Conservation (phyloP, 2,329 filamentous ascomycete genomes). For the Sarocladium oryzae region DNA sequence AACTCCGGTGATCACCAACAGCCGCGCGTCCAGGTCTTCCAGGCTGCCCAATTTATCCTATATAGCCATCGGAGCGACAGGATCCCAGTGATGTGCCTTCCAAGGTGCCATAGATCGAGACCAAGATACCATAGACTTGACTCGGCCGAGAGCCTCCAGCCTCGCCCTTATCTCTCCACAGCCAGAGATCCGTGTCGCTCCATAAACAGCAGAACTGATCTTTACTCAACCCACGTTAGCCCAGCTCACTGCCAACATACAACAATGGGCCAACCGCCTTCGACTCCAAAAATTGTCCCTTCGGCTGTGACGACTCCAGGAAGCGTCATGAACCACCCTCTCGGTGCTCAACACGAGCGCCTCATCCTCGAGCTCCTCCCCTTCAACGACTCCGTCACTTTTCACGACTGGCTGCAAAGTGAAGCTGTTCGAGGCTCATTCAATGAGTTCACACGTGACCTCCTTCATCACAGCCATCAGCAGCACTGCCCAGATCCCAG, state of each 20-base stretch:
- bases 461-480: constrained; percentile 17
- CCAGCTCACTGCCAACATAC: background rate
- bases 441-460: constrained; percentile 30
- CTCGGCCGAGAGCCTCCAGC: background rate
- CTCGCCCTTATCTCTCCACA: background rate
- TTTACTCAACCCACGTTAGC: too few species aligned
- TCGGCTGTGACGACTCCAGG: background rate
- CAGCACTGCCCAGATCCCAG: constrained; percentile 21
- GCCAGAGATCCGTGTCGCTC: background rate
- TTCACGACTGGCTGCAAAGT: constrained; percentile 29
- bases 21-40: background rate
- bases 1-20: background rate
- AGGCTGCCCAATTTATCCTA: background rate
- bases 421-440: constrained; percentile 27
- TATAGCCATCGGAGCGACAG: background rate
- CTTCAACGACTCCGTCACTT: constrained; percentile 25
- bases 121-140: constrained; percentile 3
- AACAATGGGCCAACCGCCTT: background rate
- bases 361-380: constrained; percentile 33
- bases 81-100: constrained; percentile 1
- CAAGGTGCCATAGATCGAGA: background rate
- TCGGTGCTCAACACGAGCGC: constrained; percentile 28
- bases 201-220: too few species aligned
- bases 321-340: background rate
- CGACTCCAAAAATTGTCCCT: background rate